Conservation (phyloP, 2,329 filamentous ascomycete genomes). For the Dactylellina drechsleri region DNA sequence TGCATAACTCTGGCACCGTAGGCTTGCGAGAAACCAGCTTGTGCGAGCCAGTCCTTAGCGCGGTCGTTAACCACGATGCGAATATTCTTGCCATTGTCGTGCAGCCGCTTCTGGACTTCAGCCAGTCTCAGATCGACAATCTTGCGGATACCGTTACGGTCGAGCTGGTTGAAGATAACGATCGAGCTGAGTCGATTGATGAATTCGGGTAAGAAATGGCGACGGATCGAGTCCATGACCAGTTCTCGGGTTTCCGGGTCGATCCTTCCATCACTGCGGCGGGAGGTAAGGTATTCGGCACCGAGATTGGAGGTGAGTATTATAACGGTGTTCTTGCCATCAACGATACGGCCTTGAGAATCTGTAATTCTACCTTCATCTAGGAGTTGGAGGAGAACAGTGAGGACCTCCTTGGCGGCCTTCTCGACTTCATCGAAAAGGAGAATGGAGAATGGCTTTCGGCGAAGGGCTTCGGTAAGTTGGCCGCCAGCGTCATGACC, state of each 20-base stretch:
- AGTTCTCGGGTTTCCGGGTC: constrained; percentile 86
- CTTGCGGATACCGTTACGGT: constrained; percentile 85
- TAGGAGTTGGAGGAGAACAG: constrained; percentile 98
- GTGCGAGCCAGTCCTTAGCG: constrained; percentile 92
- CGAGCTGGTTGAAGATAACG: constrained; percentile 98
- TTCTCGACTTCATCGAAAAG: constrained; percentile 99
- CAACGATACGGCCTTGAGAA: constrained; percentile 92
- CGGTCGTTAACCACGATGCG: constrained; percentile 81
- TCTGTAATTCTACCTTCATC: constrained; percentile 98
- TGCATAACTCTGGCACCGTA: constrained; percentile 91
- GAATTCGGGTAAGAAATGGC: constrained; percentile 98
- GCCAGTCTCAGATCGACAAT: constrained; percentile 89
- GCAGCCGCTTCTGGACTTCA: constrained; percentile 93
- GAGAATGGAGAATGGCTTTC: constrained; percentile 95
- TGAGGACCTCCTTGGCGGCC: constrained; percentile 95
- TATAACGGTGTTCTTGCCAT: constrained; percentile 97
- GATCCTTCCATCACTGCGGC: constrained; percentile 77
- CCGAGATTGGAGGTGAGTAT: constrained; percentile 99
- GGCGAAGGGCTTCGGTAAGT: constrained; percentile 90
- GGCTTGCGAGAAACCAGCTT: constrained; percentile 90
- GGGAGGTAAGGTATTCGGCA: constrained; percentile 77
- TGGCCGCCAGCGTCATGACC: constrained; percentile 96
- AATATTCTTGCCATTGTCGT: constrained; percentile 84
- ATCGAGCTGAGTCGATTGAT: constrained; percentile 95
- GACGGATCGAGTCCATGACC: constrained; percentile 88